These are phyloP conservation scores for Hortiboletus campestris DNA, from an alignment of 768 basidiomycete genomes.

Conservation along the genomic window DNA sequence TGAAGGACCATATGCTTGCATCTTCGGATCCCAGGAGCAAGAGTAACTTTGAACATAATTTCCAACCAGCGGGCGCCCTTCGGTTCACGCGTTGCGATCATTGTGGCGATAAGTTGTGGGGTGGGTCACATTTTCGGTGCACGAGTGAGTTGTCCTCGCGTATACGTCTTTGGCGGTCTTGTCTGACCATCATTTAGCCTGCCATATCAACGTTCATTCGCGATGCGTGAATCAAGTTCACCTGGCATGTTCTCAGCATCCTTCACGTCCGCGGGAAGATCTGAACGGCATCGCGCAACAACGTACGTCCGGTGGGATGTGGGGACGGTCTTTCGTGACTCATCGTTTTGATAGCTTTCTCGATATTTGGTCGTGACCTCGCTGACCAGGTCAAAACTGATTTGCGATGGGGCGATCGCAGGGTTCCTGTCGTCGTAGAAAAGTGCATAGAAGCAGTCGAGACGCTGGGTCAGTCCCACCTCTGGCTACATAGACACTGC, in stretches of 20 bases:
- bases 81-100: constrained; percentile 92
- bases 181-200: constrained; percentile 47
- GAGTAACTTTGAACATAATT: constrained; percentile 65
- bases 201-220: constrained; percentile 82
- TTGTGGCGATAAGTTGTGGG: constrained; percentile 99
- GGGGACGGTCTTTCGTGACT: constrained; percentile 17
- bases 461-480: constrained; percentile 56
- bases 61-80: constrained; percentile 85
- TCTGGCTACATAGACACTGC: background rate
- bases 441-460: constrained; percentile 98
- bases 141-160: constrained; percentile 55
- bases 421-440: constrained; percentile 85
- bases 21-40: constrained; percentile 40
- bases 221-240: constrained; percentile 76
- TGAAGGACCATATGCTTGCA: constrained; percentile 42
- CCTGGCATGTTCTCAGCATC: constrained; percentile 60
- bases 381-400: constrained; percentile 79
- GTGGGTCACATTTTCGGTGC: constrained; percentile 92
- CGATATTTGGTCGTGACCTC: constrained; percentile 92
- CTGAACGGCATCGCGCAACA: constrained; percentile 24
- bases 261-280: constrained; percentile 32
- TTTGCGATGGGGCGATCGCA: constrained; percentile 52
- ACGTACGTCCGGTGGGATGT: constrained; percentile 5
- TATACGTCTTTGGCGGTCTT: background rate
- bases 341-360: constrained; percentile 54